A percentile compares a stretch with the other conserved stretches of the same genome.
phyloP scores from a whole-genome alignment of 202 grass and related monocot species.

The Digitaria exilis region DNA sequence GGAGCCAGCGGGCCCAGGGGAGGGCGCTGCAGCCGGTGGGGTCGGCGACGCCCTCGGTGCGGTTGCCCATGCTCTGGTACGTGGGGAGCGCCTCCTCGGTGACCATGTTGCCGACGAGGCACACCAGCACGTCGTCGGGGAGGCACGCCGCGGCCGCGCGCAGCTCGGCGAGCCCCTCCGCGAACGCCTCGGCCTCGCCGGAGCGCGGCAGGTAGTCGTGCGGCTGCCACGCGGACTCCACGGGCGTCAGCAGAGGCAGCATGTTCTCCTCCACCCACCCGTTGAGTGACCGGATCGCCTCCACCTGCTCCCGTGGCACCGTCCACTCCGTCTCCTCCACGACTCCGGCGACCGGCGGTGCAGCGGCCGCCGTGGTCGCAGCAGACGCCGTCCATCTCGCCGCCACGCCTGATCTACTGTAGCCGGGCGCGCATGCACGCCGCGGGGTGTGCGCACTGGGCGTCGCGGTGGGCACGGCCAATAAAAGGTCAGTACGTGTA shows the following conservation, averaged over 20 bases:
- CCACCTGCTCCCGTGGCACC: slow-evolving; percentile 61
- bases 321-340: neutral
- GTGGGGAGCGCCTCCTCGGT: slow-evolving; percentile 88
- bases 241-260: slow-evolving; percentile 68
- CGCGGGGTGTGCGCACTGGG: neutral
- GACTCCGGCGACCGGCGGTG: neutral
- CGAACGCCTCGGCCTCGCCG: slow-evolving; percentile 24
- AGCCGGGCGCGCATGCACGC: neutral
- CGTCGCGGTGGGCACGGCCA: neutral
- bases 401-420: slow-evolving; percentile 6
- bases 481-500: neutral
- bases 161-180: slow-evolving; percentile 42
- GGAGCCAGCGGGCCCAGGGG: slow-evolving; percentile 66
- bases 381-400: neutral
- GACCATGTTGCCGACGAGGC: slow-evolving; percentile 82
- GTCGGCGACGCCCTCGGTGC: slow-evolving; percentile 41
- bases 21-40: slow-evolving; percentile 47
- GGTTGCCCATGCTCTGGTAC: slow-evolving; percentile 86
- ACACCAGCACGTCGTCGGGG: slow-evolving; percentile 69
- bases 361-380: neutral
- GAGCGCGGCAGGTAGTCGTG: slow-evolving; percentile 47
- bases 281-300: slow-evolving; percentile 57
- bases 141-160: slow-evolving; percentile 43
- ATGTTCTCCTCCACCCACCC: slow-evolving; percentile 58
- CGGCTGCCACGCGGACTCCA: slow-evolving; percentile 52